These are phyloP conservation scores for Saccharomycopsis guyanensis DNA, from an alignment of 805 yeast species.

Conservation along the genomic window DNA sequence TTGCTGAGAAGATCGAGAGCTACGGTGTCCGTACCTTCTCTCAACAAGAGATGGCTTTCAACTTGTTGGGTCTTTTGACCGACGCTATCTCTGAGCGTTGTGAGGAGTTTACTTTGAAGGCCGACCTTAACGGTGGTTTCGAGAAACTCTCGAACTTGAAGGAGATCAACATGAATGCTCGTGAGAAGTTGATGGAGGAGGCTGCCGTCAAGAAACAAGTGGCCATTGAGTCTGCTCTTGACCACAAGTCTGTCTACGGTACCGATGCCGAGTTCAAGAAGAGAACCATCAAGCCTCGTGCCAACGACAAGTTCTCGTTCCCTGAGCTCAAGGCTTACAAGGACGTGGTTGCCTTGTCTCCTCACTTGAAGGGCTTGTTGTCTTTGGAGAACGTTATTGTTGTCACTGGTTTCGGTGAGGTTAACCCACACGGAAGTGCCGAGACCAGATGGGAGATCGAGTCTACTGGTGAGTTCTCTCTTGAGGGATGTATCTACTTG, in stretches of 20 bases:
- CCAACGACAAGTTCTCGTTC: constrained; percentile 91
- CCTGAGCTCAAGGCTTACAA: constrained; percentile 76
- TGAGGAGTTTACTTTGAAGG: constrained; percentile 92
- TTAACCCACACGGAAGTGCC: constrained; percentile 99
- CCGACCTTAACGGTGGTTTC: constrained; percentile 98
- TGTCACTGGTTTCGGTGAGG: constrained; percentile 97
- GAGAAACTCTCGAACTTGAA: constrained; percentile 88
- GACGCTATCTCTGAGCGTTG: constrained; percentile 80
- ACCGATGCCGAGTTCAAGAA: constrained; percentile 24
- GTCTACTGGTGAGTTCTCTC: constrained; percentile 85
- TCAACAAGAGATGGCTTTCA: constrained; percentile 99
- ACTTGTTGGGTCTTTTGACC: constrained; percentile 86
- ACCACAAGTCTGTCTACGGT: constrained; percentile 40
- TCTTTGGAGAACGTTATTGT: constrained; percentile 90
- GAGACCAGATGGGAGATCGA: constrained; percentile 99
- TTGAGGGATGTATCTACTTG: constrained; percentile 98
- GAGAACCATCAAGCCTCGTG: constrained; percentile 69
- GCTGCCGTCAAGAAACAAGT: constrained; percentile 95
- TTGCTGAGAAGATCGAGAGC: constrained; percentile 95
- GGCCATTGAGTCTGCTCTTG: constrained; percentile 85
- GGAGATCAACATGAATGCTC: constrained; percentile 72
- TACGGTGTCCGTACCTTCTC: constrained; percentile 97
- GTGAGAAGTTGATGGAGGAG: constrained; percentile 60
- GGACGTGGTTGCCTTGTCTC: constrained; percentile 56
- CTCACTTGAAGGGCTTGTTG: constrained; percentile 77